Conservation (phyloP, 2,329 filamentous ascomycete species). For the Aspergillus sp. region DNA sequence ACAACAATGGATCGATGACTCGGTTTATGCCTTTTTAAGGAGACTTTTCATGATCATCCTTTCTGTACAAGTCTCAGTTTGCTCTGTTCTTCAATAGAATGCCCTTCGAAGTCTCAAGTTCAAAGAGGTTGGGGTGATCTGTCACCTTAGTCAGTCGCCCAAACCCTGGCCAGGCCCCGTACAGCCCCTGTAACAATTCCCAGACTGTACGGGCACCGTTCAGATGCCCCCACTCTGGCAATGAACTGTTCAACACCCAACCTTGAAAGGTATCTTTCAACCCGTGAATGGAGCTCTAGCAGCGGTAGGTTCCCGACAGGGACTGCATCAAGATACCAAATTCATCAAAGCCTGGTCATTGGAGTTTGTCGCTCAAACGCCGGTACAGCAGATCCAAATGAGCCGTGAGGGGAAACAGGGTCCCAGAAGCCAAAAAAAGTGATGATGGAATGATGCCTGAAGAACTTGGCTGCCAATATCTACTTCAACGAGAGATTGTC, state of each 20-base stretch:
- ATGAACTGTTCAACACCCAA: conserved; percentile 9
- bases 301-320: background rate
- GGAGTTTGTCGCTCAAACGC: background rate
- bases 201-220: conserved; percentile 11
- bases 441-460: conserved; percentile 17
- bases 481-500: background rate
- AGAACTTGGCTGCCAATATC: conserved; percentile 19
- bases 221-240: conserved; percentile 1
- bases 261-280: background rate
- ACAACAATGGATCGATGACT: background rate
- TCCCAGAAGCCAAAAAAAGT: background rate
- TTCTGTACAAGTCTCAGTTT: background rate
- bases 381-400: background rate
- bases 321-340: background rate
- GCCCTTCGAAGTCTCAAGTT: conserved; percentile 3
- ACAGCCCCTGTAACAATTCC: conserved; percentile 13
- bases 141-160: conserved; percentile 5
- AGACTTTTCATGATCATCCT: background rate
- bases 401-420: background rate
- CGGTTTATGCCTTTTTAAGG: background rate
- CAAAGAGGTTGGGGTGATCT: conserved; percentile 6
- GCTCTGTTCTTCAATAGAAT: background rate
- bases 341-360: background rate
- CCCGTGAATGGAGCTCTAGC: background rate
- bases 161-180: conserved; percentile 9